A percentile compares a stretch with the other conserved stretches of the same genome.
phyloP scores from a whole-genome alignment of 2,329 filamentous ascomycete genomes.

The Fusarium poae region DNA sequence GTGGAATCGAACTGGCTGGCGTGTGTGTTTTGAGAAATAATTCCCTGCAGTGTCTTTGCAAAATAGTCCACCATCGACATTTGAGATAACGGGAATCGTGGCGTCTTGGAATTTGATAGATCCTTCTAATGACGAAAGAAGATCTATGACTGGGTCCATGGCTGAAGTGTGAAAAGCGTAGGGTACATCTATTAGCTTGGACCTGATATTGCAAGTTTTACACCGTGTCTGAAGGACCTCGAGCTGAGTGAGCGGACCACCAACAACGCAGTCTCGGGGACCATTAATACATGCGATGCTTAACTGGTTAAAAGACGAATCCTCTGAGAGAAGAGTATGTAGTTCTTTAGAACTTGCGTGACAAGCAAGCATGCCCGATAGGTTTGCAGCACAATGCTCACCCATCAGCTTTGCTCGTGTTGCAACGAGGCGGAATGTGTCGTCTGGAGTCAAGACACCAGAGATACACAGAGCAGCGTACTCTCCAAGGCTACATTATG shows the following conservation, averaged over 20 bases:
- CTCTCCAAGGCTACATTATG: neutral
- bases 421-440: neutral
- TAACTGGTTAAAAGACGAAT: neutral
- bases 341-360: neutral
- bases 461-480: neutral
- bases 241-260: constrained; percentile 1
- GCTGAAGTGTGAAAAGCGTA: constrained; percentile 6
- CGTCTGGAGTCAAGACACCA: neutral
- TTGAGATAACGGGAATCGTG: constrained; percentile 1
- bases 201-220: neutral
- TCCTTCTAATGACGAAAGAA: neutral
- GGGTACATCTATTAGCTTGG: neutral
- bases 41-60: neutral
- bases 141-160: neutral
- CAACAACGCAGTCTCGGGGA: neutral
- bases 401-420: constrained; percentile 3
- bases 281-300: constrained; percentile 4
- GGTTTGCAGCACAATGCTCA: neutral
- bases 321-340: neutral
- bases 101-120: neutral
- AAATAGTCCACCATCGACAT: neutral
- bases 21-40: constrained; percentile 2
- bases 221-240: neutral
- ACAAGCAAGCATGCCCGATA: constrained; percentile 7
- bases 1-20: neutral